These are phyloP conservation scores for Endoconidiophora laricicola DNA, from an alignment of 2,329 filamentous ascomycete species.

Conservation along the genomic window DNA sequence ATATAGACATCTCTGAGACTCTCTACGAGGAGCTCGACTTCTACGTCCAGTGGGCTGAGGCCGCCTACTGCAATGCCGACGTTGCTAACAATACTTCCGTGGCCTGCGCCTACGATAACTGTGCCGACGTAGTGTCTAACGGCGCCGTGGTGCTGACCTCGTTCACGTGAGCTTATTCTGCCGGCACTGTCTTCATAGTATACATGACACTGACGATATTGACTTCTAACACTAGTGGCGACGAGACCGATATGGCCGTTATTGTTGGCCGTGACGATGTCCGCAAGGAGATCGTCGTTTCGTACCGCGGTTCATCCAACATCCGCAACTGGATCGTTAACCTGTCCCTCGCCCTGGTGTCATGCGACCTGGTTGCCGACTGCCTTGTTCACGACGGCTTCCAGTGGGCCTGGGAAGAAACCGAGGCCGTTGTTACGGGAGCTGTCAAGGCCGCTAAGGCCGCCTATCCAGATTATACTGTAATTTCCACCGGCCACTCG, in stretches of 20 bases:
- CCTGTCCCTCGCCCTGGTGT: conserved; percentile 24
- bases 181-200: conserved; percentile 8
- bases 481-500: conserved; percentile 50
- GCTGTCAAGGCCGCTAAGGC: conserved; percentile 28
- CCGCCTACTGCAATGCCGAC: conserved; percentile 11
- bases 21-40: conserved; percentile 10
- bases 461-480: conserved; percentile 32
- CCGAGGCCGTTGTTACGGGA: conserved; percentile 25
- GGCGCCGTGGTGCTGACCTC: conserved; percentile 5
- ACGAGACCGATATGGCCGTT: conserved; percentile 29
- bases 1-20: conserved; percentile 2
- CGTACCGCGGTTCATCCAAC: conserved; percentile 41
- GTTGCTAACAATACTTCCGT: conserved; percentile 7
- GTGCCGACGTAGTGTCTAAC: conserved; percentile 6
- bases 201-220: conserved; percentile 14
- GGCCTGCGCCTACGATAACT: conserved; percentile 12
- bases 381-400: conserved; percentile 44
- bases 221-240: conserved; percentile 21
- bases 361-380: conserved; percentile 22
- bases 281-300: conserved; percentile 38
- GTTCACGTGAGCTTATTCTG: conserved; percentile 9
- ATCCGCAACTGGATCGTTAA: conserved; percentile 47
- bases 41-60: conserved; percentile 12
- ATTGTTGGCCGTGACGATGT: conserved; percentile 34
- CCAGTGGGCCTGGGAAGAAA: conserved; percentile 38